Evolutionary conservation across 129 eudicot genomes (phyloP).

Genomic region (Flaveria bidentis): DNA sequence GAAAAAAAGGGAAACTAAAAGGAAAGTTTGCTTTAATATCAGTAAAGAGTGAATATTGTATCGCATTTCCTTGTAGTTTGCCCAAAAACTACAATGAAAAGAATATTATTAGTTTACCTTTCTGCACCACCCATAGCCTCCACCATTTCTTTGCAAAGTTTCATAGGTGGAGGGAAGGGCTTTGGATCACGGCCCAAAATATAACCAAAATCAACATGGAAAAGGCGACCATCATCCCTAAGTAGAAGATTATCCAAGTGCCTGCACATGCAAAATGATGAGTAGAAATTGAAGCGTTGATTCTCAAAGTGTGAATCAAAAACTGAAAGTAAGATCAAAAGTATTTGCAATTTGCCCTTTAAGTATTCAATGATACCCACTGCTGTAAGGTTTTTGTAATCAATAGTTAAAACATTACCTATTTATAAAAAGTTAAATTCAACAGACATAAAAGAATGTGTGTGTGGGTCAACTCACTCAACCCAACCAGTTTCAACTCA

Average conservation of each 20-base stretch:
- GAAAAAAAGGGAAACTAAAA: too few relatives aligned
- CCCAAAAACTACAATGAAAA: too few relatives aligned
- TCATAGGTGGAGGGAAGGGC: slow-evolving; percentile 99
- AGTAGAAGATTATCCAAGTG: slow-evolving; percentile 92
- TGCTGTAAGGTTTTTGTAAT: background rate
- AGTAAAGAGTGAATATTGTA: too few relatives aligned
- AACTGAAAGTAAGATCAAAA: background rate
- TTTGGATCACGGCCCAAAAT: slow-evolving; percentile 97
- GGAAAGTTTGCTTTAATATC: too few relatives aligned
- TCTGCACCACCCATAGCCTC: slow-evolving; percentile 99
- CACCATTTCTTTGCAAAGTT: slow-evolving; percentile 99
- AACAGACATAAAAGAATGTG: too few relatives aligned
- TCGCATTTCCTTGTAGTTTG: too few relatives aligned
- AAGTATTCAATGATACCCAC: background rate
- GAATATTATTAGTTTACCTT: slow-evolving; percentile 49
- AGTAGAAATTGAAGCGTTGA: background rate
- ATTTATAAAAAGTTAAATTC: too few relatives aligned
- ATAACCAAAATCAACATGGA: slow-evolving; percentile 95
- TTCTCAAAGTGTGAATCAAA: background rate
- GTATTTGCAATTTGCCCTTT: background rate
- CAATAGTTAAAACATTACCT: background rate
- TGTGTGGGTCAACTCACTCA: slow-evolving; percentile 1
- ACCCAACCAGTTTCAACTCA: background rate
- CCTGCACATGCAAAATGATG: slow-evolving; percentile 42
- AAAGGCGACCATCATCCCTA: slow-evolving; percentile 89